A percentile compares a stretch with the other conserved stretches of the same genome.
Evolutionary conservation across 257 asterid species (phyloP).

Genomic region (Fraxinus excelsior): DNA sequence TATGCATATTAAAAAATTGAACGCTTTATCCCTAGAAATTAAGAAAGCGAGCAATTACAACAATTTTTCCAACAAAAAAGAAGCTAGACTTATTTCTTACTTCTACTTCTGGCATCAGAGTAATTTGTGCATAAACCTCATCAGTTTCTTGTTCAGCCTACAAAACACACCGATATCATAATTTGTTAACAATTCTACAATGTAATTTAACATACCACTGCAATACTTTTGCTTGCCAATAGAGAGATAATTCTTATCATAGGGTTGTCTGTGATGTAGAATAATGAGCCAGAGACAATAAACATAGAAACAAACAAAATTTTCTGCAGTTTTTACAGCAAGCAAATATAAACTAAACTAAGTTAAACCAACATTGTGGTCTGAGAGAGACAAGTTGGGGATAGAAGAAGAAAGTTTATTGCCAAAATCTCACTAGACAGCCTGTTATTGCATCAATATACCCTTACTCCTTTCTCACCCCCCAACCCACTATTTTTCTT

Average conservation of each 20-base stretch:
- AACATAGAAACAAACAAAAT: not conserved
- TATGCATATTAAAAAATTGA: not conserved
- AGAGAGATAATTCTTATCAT: not conserved
- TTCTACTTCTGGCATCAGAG: constrained; percentile 47
- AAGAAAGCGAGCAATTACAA: not conserved
- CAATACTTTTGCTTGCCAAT: not conserved
- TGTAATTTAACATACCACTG: not conserved
- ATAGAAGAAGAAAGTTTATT: not conserved
- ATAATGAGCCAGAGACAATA: not conserved
- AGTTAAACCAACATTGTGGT: too few relatives aligned
- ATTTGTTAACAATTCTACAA: not conserved
- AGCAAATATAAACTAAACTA: constrained; percentile 2
- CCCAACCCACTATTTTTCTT: too few relatives aligned
- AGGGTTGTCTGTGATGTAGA: not conserved
- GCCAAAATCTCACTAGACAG: not conserved
- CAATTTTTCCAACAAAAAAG: not conserved
- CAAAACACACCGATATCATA: not conserved
- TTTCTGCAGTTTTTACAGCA: not conserved
- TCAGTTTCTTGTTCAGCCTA: constrained; percentile 57
- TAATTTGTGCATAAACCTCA: constrained; percentile 57
- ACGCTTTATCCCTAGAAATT: not conserved
- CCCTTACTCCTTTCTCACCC: not conserved
- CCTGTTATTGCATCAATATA: not conserved
- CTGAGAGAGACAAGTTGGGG: not conserved
- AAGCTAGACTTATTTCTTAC: constrained; percentile 29